These are phyloP conservation scores for Nemania abortiva DNA, from an alignment of 2,329 filamentous ascomycete genomes.

Conservation along the genomic window DNA sequence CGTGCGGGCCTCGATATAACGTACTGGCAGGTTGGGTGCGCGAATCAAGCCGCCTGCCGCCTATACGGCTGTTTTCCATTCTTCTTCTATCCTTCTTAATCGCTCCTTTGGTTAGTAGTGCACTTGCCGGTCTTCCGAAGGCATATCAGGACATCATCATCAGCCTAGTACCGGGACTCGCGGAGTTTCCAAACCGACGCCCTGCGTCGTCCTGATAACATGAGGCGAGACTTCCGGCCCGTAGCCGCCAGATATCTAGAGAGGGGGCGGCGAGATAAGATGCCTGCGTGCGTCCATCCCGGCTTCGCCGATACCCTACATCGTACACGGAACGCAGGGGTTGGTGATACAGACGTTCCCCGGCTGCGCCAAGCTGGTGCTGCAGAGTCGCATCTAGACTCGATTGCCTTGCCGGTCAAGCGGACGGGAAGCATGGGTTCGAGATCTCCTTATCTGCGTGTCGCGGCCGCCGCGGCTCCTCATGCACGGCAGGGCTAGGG, in stretches of 20 bases:
- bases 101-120: not conserved
- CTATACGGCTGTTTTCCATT: not conserved
- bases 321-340: not conserved
- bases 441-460: not conserved
- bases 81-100: not conserved
- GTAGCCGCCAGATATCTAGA: not conserved
- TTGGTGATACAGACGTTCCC: not conserved
- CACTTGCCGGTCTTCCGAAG: not conserved
- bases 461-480: constrained; percentile 4
- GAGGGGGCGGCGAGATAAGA: not conserved
- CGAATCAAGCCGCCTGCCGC: not conserved
- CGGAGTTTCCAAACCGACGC: not conserved
- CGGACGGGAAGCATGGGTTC: not conserved
- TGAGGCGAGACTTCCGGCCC: not conserved
- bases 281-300: not conserved
- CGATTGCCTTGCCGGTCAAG: not conserved
- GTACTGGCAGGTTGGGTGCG: not conserved
- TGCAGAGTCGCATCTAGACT: not conserved
- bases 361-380: constrained; percentile 2
- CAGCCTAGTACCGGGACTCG: not conserved
- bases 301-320: not conserved
- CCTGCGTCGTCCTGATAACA: not conserved
- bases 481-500: not conserved
- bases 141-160: not conserved
- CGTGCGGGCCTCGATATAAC: not conserved